phyloP scores from a whole-genome alignment of 2,329 filamentous ascomycete genomes.

The Biscogniauxia marginata region DNA sequence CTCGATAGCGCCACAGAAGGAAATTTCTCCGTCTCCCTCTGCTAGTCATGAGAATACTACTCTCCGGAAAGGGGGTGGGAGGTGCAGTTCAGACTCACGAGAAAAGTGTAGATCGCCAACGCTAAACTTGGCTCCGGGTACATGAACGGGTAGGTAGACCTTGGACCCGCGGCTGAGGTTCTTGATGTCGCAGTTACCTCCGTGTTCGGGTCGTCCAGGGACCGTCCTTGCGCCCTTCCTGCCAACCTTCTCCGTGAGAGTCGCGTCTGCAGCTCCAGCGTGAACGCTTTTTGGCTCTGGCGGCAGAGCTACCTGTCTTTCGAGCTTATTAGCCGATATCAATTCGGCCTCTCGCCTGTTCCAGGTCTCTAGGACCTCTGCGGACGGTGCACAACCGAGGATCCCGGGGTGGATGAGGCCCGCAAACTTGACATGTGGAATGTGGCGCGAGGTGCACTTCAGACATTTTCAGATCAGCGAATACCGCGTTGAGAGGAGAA shows the following conservation, averaged over 20 bases:
- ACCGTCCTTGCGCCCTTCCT: constrained; percentile 82
- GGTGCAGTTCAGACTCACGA: constrained; percentile 39
- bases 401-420: constrained; percentile 92
- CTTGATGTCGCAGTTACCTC: constrained; percentile 91
- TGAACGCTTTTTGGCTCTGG: constrained; percentile 72
- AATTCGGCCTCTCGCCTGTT: constrained; percentile 80
- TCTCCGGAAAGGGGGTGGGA: neutral
- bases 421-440: constrained; percentile 82
- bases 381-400: constrained; percentile 81
- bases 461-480: constrained; percentile 76
- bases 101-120: constrained; percentile 88
- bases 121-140: constrained; percentile 82
- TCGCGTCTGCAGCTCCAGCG: constrained; percentile 61
- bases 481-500: constrained; percentile 33
- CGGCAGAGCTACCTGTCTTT: constrained; percentile 72
- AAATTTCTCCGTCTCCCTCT: constrained; percentile 88
- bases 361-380: constrained; percentile 76
- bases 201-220: constrained; percentile 80
- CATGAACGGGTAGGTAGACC: constrained; percentile 85
- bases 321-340: constrained; percentile 65
- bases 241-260: constrained; percentile 65
- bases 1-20: constrained; percentile 86
- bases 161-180: constrained; percentile 77
- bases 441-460: constrained; percentile 81
- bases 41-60: constrained; percentile 2